Conservation (phyloP, 139 green algal genomes). For the Closterium sp. region DNA sequence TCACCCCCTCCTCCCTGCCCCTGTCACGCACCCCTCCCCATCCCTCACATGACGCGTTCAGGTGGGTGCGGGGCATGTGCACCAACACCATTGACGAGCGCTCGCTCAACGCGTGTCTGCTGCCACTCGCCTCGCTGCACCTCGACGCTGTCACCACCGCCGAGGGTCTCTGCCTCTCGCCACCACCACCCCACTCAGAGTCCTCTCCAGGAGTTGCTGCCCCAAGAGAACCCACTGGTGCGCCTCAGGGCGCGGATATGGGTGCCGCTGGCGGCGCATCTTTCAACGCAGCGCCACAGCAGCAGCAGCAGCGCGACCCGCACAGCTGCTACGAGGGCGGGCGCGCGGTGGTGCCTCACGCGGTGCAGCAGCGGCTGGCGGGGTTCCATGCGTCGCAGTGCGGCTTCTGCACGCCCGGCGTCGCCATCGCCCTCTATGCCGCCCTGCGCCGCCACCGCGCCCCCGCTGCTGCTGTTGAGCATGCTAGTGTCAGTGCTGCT, state of each 20-base stretch:
- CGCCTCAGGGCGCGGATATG: too few species aligned
- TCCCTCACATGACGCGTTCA: too few species aligned
- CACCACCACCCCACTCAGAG: background rate
- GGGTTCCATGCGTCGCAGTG: slow-evolving; percentile 65
- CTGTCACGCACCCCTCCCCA: too few species aligned
- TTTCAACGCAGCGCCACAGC: background rate
- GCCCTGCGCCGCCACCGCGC: background rate
- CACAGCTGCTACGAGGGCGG: background rate
- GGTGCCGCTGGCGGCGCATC: too few species aligned
- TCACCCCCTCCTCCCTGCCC: too few species aligned
- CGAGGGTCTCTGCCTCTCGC: slow-evolving; percentile 56
- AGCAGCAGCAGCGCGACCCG: background rate
- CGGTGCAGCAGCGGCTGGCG: slow-evolving; percentile 29
- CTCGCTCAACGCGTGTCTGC: slow-evolving; percentile 68
- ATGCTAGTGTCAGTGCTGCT: too few species aligned
- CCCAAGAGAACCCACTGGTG: too few species aligned
- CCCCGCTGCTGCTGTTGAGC: background rate
- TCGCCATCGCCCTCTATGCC: slow-evolving; percentile 21
- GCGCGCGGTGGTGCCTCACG: background rate
- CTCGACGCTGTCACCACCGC: slow-evolving; percentile 60
- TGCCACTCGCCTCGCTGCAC: slow-evolving; percentile 57
- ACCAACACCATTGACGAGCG: background rate
- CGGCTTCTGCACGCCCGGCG: slow-evolving; percentile 76
- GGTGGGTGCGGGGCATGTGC: slow-evolving; percentile 36
- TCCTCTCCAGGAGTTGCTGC: too few species aligned